Conservation (phyloP, 805 yeast species). For the Dipodascopsis tothii region DNA sequence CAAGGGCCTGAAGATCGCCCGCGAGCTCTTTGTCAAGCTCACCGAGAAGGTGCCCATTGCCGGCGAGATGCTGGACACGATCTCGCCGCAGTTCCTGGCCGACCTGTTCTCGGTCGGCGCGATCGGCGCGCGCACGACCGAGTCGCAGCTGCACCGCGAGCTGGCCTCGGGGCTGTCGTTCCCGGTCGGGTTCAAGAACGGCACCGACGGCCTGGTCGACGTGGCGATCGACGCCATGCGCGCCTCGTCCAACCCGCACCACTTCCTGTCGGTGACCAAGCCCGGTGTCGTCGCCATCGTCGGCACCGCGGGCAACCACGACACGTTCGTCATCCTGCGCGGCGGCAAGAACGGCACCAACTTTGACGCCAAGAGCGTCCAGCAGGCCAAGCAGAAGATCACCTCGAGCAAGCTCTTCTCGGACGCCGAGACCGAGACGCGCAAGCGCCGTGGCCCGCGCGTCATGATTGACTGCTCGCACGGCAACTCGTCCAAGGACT, state of each 20-base stretch:
- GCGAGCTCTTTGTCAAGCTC: conserved; percentile 76
- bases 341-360: conserved; percentile 95
- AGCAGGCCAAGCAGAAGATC: conserved; percentile 55
- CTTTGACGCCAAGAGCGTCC: conserved; percentile 68
- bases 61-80: conserved; percentile 95
- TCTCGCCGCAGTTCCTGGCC: conserved; percentile 77
- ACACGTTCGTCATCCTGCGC: conserved; percentile 83
- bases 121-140: conserved; percentile 98
- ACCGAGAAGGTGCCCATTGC: conserved; percentile 87
- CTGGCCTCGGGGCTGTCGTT: conserved; percentile 92
- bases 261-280: conserved; percentile 88
- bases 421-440: conserved; percentile 30
- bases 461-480: conserved; percentile 97
- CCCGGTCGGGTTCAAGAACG: conserved; percentile 98
- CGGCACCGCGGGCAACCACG: conserved; percentile 87
- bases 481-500: conserved; percentile 88
- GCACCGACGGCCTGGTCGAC: conserved; percentile 91
- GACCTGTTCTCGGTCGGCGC: conserved; percentile 95
- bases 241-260: conserved; percentile 89
- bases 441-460: conserved; percentile 40
- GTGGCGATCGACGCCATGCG: conserved; percentile 92
- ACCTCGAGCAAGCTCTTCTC: neutral
- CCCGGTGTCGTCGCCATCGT: conserved; percentile 95
- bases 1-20: conserved; percentile 83
- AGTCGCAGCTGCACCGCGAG: conserved; percentile 94